Evolutionary conservation across 352 stramenopile species (phyloP).

Genomic region (Halophytophthora batemanensis): DNA sequence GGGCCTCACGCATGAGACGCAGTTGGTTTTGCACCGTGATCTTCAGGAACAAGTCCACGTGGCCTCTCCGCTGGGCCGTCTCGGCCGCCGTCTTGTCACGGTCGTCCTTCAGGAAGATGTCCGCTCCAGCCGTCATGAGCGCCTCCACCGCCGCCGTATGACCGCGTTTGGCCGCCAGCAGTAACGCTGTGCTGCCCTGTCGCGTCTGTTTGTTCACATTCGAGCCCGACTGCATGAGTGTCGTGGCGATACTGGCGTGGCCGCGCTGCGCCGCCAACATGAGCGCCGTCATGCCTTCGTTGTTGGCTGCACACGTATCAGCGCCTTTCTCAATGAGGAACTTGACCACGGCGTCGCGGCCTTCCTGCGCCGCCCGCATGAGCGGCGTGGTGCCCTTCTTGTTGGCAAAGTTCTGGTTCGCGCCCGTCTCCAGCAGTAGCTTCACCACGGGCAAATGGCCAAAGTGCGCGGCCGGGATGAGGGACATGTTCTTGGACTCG

Average conservation of each 20-base stretch:
- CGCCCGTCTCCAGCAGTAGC: slow-evolving; percentile 63
- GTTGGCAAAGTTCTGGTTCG: slow-evolving; percentile 82
- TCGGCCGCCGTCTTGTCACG: slow-evolving; percentile 84
- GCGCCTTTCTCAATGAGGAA: slow-evolving; percentile 73
- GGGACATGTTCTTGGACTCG: slow-evolving; percentile 83
- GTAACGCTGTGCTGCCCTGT: slow-evolving; percentile 81
- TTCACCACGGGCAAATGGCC: slow-evolving; percentile 73
- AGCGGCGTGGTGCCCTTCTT: slow-evolving; percentile 85
- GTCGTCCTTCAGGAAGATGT: slow-evolving; percentile 88
- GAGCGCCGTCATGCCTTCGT: slow-evolving; percentile 86
- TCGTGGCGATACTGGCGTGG: slow-evolving; percentile 77
- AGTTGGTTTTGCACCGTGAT: slow-evolving; percentile 86
- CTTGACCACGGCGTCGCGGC: slow-evolving; percentile 68
- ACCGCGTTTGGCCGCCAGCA: slow-evolving; percentile 79
- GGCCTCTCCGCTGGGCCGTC: slow-evolving; percentile 72
- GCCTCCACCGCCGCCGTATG: slow-evolving; percentile 77
- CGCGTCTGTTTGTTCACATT: slow-evolving; percentile 88
- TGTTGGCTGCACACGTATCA: slow-evolving; percentile 75
- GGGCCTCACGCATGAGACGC: slow-evolving; percentile 69
- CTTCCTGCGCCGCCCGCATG: slow-evolving; percentile 86
- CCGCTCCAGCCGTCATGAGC: slow-evolving; percentile 71
- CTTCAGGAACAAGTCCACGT: slow-evolving; percentile 83
- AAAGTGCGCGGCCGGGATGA: slow-evolving; percentile 84
- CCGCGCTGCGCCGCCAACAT: slow-evolving; percentile 85
- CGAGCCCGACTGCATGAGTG: slow-evolving; percentile 75